A percentile compares a stretch with the other conserved stretches of the same genome.
Evolutionary conservation across 352 stramenopile species (phyloP).

Genomic region (Phytophthora megakarya): DNA sequence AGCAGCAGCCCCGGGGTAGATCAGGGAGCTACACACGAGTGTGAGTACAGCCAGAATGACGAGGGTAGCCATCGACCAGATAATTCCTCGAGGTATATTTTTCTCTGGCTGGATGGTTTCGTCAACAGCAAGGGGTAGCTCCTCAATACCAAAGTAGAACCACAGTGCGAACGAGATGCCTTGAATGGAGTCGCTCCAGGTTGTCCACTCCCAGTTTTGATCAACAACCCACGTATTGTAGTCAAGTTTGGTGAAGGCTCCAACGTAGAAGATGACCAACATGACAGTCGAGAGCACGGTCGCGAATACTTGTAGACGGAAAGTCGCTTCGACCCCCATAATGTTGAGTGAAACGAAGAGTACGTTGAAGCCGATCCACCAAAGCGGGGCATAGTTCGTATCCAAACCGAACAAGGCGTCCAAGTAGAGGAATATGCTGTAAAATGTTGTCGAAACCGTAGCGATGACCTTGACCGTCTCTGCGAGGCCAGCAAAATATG

Average conservation of each 20-base stretch:
- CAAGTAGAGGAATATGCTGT: conserved; percentile 66
- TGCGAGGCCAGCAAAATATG: conserved; percentile 69
- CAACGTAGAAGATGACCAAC: conserved; percentile 66
- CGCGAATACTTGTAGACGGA: conserved; percentile 62
- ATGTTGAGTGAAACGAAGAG: conserved; percentile 72
- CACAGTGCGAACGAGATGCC: conserved; percentile 69
- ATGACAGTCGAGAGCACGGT: conserved; percentile 55
- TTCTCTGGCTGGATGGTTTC: conserved; percentile 73
- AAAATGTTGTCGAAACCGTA: conserved; percentile 52
- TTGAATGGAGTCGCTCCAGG: conserved; percentile 47
- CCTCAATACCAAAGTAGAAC: conserved; percentile 82
- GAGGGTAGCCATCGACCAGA: conserved; percentile 60
- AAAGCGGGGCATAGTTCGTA: conserved; percentile 46
- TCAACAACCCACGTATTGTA: conserved; percentile 60
- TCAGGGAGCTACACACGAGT: conserved; percentile 61
- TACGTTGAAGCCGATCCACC: conserved; percentile 60
- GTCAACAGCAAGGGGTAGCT: conserved; percentile 71
- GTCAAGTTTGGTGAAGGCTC: conserved; percentile 49
- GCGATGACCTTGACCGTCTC: conserved; percentile 68
- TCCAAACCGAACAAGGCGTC: conserved; percentile 52
- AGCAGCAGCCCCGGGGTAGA: conserved; percentile 46
- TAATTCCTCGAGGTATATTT: conserved; percentile 68
- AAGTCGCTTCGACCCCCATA: conserved; percentile 58
- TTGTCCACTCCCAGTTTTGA: conserved; percentile 58
- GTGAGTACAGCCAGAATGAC: conserved; percentile 59